A percentile compares a stretch with the other conserved stretches of the same genome.
These are phyloP conservation scores for Coemansia sp. DNA, from an alignment of 192 early-diverging fungal species.

Conservation along the genomic window DNA sequence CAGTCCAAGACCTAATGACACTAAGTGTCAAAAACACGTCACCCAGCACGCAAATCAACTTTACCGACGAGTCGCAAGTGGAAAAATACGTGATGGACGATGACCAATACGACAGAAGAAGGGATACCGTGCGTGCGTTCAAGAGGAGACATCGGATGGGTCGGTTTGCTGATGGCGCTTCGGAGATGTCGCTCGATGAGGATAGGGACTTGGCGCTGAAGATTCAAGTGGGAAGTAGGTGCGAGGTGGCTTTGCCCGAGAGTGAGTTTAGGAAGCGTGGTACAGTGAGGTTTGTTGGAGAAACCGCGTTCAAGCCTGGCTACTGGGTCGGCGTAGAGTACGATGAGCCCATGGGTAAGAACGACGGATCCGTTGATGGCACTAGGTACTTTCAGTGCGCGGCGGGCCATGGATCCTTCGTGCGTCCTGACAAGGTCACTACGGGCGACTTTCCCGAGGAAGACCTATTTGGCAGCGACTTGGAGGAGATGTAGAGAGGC, in stretches of 20 bases:
- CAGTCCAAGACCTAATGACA: constrained; percentile 77
- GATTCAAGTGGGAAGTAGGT: constrained; percentile 78
- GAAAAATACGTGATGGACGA: constrained; percentile 92
- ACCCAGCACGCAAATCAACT: constrained; percentile 60
- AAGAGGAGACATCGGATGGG: constrained; percentile 87
- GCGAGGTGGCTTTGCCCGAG: constrained; percentile 69
- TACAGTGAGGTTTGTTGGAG: constrained; percentile 72
- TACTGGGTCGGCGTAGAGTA: constrained; percentile 94
- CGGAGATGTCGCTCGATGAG: constrained; percentile 81
- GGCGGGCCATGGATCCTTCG: constrained; percentile 79
- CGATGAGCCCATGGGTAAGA: constrained; percentile 95
- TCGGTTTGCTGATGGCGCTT: constrained; percentile 71
- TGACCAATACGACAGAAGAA: constrained; percentile 79
- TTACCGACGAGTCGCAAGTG: constrained; percentile 83
- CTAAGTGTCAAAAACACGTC: constrained; percentile 58
- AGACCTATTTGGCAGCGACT: constrained; percentile 68
- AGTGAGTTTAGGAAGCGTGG: constrained; percentile 58
- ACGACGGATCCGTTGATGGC: constrained; percentile 84
- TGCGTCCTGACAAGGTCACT: constrained; percentile 83
- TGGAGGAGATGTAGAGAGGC: constrained; percentile 61
- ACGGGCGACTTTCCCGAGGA: constrained; percentile 95
- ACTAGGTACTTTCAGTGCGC: constrained; percentile 74
- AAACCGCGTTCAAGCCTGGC: constrained; percentile 76
- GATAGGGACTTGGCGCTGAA: constrained; percentile 63
- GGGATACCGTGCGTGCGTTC: constrained; percentile 86